Percentiles rank a stretch among this genome's conserved stretches.
phyloP scores from a whole-genome alignment of 2,329 filamentous ascomycete species.

The Claviceps sp. region DNA sequence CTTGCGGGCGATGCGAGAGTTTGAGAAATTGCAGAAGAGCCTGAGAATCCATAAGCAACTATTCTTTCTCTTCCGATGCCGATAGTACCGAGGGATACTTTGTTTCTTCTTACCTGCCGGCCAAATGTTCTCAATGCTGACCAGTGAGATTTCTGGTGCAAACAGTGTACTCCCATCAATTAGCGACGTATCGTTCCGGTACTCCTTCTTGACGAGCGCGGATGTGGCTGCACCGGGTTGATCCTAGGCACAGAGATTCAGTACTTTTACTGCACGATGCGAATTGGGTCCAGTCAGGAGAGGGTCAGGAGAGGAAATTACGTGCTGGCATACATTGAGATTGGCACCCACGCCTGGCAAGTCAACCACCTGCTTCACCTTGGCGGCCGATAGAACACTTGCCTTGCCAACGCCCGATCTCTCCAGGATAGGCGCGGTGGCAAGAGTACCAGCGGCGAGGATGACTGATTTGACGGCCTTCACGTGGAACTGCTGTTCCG shows the following conservation, averaged over 20 bases:
- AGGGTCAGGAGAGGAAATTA: too few species aligned
- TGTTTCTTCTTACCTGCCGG: background rate
- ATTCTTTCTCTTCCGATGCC: too few species aligned
- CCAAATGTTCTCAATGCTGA: slow-evolving; percentile 12
- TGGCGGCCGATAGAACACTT: slow-evolving; percentile 29
- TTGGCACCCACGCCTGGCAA: slow-evolving; percentile 38
- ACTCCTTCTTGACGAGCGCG: slow-evolving; percentile 9
- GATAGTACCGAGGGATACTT: background rate
- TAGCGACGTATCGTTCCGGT: slow-evolving; percentile 11
- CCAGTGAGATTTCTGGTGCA: slow-evolving; percentile 11
- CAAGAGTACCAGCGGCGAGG: slow-evolving; percentile 9
- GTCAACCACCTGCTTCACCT: slow-evolving; percentile 34
- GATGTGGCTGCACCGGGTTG: slow-evolving; percentile 10
- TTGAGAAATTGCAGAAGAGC: background rate
- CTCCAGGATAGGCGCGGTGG: slow-evolving; percentile 29
- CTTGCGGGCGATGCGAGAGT: slow-evolving; percentile 2
- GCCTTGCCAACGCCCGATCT: slow-evolving; percentile 39
- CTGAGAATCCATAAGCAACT: background rate
- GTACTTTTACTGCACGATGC: background rate
- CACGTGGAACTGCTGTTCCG: slow-evolving; percentile 14
- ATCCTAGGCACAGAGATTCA: slow-evolving; percentile 5
- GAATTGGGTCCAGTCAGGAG: too few species aligned
- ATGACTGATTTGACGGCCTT: slow-evolving; percentile 6
- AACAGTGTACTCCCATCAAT: slow-evolving; percentile 10
- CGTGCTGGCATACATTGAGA: slow-evolving; percentile 7